Base-by-base conservation (phyloP, 2,329 filamentous ascomycete genomes). In the Penicillium sumatraense region DNA sequence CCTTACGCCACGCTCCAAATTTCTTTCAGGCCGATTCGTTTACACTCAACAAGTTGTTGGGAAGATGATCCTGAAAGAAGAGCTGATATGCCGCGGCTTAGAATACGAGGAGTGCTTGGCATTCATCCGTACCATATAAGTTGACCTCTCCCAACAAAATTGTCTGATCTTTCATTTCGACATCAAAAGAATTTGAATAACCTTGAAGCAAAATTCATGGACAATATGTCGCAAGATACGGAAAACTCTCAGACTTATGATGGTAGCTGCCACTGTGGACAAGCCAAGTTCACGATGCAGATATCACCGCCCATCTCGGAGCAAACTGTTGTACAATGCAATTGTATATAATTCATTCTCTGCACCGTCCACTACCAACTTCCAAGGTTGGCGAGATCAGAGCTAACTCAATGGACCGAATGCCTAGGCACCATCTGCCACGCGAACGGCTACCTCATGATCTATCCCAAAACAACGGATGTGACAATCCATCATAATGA, bases 361-460 rank as follows among this genome's bases (percentile, higher is more conserved):
- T 27, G 41, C 10, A 41, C 11, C 5, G 14, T 11, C 16, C 18
- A 14, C 21, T 23, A 5, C 7, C 5, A 14, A 16, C 10, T 23
- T 38, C 14, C 5, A 40, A 23, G 36, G 31, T 10, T 1, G 6
- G 21, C 10, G 16, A 26, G 29, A n/a, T 8, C 14, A 18, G 26
- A 27, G 3, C 24, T 20, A 9, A n/a, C n/a, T 9, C 6, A 16
- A 42, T 42, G 5, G 18, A 14, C 8, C 5, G 7, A 18, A 8
- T 10, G 13, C 38, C 13, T 38, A 70, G 67, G 68, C 60, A 66
- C 67, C 3, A 71, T 72, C 41, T 72, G 70, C 57, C 31, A 59
- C 16, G 58, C 55, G 24, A 71, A 69, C 33, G 69, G 71, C 24
- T 70, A 70, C 51, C 53, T 73, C 2, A 63, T 68, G 51, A 57